Conservation (phyloP, 352 stramenopile genomes). For the Thalassiosira allenii region DNA sequence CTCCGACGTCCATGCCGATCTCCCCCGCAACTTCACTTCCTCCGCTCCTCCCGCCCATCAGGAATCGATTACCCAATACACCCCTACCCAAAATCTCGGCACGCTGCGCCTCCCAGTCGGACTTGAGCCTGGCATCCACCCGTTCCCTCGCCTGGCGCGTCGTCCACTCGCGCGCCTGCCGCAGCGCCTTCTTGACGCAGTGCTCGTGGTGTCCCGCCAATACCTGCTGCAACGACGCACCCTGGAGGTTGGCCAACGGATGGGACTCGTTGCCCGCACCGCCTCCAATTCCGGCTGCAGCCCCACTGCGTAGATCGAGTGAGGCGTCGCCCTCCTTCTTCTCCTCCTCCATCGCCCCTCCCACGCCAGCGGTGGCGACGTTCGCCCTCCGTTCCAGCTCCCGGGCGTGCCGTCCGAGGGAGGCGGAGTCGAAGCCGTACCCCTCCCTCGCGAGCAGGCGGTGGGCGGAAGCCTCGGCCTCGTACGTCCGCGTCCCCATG, state of each 20-base stretch:
- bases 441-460: slow-evolving; percentile 49
- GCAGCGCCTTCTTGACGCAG: slow-evolving; percentile 23
- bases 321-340: slow-evolving; percentile 30
- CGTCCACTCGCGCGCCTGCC: background rate
- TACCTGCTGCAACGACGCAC: slow-evolving; percentile 9
- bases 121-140: slow-evolving; percentile 10
- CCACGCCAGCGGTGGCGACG: background rate
- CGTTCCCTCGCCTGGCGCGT: background rate
- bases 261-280: background rate
- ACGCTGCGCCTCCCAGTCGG: slow-evolving; percentile 39
- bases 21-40: background rate
- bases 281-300: background rate
- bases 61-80: slow-evolving; percentile 27
- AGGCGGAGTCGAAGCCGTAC: slow-evolving; percentile 53
- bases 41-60: slow-evolving; percentile 8
- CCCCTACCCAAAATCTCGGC: slow-evolving; percentile 26
- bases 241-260: slow-evolving; percentile 1
- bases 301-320: background rate
- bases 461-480: slow-evolving; percentile 44
- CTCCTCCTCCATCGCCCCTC: slow-evolving; percentile 31
- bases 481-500: slow-evolving; percentile 28
- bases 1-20: background rate
- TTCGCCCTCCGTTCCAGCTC: slow-evolving; percentile 31
- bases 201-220: slow-evolving; percentile 22
- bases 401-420: slow-evolving; percentile 34